Evolutionary conservation across 164 flowering plant genomes (phyloP), one percentile per base, ranked within the genome.

Genomic region (Aristolochia contorta): DNA sequence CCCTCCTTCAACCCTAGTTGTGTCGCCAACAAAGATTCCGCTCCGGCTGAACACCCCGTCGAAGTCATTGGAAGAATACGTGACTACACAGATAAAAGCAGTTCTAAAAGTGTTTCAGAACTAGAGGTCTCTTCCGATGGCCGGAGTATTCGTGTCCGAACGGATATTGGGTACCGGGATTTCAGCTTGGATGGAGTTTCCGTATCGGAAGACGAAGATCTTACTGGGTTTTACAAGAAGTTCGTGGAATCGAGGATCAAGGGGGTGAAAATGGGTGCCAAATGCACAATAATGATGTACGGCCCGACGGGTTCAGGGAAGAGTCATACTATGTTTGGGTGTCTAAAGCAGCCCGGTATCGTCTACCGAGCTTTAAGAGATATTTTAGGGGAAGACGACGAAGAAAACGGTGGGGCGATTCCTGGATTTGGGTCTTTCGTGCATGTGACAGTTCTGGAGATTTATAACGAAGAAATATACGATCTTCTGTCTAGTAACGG

Each of bases 271-370:
- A 46, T 83, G 72, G 99, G 99, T 24, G 82, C 72, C 0, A 93
- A 90, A 56, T 93, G 99, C 47, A 93, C 99, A 0, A 70, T 93
- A 0, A 88, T 93, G 99, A 93, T 88, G 97, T 93, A 93, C 53
- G 99, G 99, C 0, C 99, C 99, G 0, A 93, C 99, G 0, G 99
- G 99, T 0, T 76, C 97, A 0, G 99, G 97, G 19, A 93, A 93
- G 78, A 93, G 99, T 60, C 89, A 90, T 68, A 93, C 96, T 0
- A 93, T 93, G 99, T 93, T 93, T 67, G 99, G 99, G 64, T 83
- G 85, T 64, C 12, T 78, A 2, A 88, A 80, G 79, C 89, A 85
- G 77, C 92, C 87, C 0, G 99, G 99, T 59, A 90, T 93, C 9
- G 99, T 93, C 9, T 93, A 93, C 47, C 74, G 75, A 61, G 82